Conservation (phyloP, 768 basidiomycete genomes). For the Cystofilobasidium bisporidii region DNA sequence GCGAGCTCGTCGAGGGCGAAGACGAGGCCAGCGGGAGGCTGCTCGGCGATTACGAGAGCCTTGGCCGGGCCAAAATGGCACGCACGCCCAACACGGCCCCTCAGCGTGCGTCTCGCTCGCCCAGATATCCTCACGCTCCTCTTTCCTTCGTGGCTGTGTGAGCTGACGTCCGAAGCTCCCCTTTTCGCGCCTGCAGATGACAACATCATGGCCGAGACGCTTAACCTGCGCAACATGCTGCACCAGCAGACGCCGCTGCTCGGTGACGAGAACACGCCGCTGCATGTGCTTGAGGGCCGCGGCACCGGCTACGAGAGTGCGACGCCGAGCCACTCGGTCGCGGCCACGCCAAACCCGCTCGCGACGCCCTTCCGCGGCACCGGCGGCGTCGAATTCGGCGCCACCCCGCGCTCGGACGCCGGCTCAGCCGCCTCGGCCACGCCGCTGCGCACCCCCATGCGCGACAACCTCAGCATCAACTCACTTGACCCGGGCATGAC, state of each 20-base stretch:
- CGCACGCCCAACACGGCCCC: constrained; percentile 89
- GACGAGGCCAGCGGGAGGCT: constrained; percentile 75
- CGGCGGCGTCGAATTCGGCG: constrained; percentile 39
- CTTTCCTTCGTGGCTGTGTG: no score
- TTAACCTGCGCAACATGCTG: constrained; percentile 89
- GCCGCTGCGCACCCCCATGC: constrained; percentile 85
- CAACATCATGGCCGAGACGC: constrained; percentile 84
- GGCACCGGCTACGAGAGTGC: constrained; percentile 92
- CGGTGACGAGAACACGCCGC: constrained; percentile 93
- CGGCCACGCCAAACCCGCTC: constrained; percentile 93
- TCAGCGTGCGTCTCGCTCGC: constrained; percentile 59
- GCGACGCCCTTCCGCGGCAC: constrained; percentile 60
- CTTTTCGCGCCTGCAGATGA: constrained; percentile 56
- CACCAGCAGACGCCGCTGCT: constrained; percentile 85
- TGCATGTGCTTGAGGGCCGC: constrained; percentile 61
- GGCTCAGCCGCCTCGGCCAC: constrained; percentile 50
- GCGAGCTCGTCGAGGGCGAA: constrained; percentile 61
- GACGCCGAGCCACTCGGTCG: constrained; percentile 79
- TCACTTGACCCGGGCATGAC: constrained; percentile 51
- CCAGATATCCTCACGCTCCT: no score
- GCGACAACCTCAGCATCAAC: constrained; percentile 87
- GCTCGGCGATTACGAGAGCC: constrained; percentile 81
- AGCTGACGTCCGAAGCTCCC: not conserved
- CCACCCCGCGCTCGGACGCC: constrained; percentile 43
- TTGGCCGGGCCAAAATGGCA: constrained; percentile 81